Conservation (phyloP, 495 filamentous ascomycete genomes). For the Daldinia caldariorum region DNA sequence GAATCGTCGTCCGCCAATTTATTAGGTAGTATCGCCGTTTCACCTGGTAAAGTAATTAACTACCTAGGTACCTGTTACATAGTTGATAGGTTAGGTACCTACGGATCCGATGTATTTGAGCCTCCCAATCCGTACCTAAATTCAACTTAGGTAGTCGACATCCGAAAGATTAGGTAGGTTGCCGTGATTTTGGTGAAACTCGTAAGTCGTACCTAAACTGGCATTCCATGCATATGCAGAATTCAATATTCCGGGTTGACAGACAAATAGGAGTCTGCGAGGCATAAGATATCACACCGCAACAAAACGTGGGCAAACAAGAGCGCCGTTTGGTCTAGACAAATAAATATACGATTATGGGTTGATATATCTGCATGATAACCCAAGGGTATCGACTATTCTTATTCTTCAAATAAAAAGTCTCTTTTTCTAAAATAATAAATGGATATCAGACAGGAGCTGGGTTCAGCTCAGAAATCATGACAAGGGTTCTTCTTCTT, state of each 20-base stretch:
- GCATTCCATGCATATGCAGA: constrained; percentile 38
- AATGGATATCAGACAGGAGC: constrained; percentile 39
- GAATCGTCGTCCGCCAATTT: neutral
- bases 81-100: too few species aligned
- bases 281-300: constrained; percentile 33
- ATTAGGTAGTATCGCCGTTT: neutral
- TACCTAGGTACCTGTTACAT: too few species aligned
- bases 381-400: constrained; percentile 38
- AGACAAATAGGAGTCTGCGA: constrained; percentile 29
- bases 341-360: constrained; percentile 26
- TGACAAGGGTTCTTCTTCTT: constrained; percentile 32
- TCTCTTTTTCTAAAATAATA: constrained; percentile 25
- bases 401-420: constrained; percentile 19
- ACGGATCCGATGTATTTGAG: too few species aligned
- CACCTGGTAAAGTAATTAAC: too few species aligned
- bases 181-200: neutral
- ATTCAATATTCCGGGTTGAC: constrained; percentile 32
- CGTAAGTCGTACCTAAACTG: constrained; percentile 11
- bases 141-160: too few species aligned
- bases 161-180: neutral
- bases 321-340: constrained; percentile 5
- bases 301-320: constrained; percentile 16
- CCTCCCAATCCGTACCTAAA: too few species aligned
- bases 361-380: constrained; percentile 37
- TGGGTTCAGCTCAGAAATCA: constrained; percentile 34